These are phyloP conservation scores for Apiospora aurea DNA, from an alignment of 2,329 filamentous ascomycete species.

Conservation along the genomic window DNA sequence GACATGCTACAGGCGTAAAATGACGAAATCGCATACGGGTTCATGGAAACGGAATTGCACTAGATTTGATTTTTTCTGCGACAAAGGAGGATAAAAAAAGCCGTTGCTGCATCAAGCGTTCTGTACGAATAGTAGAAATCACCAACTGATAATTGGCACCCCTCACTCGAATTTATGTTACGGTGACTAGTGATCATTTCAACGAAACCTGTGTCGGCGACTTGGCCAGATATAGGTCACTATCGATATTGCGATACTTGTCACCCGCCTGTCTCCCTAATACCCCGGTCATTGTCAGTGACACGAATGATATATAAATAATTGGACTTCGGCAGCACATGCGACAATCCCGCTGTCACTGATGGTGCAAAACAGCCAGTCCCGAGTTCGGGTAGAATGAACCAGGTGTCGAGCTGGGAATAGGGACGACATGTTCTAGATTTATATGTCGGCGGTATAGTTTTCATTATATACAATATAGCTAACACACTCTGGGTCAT, in stretches of 20 bases:
- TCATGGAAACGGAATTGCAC: conserved; percentile 27
- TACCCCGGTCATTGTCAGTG: background rate
- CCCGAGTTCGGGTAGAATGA: background rate
- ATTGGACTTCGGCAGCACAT: background rate
- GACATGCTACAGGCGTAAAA: conserved; percentile 22
- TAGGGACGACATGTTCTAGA: background rate
- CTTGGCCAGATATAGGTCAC: background rate
- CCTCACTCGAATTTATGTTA: background rate
- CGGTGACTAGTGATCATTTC: background rate
- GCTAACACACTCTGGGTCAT: too few species aligned
- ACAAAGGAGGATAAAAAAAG: conserved; percentile 33
- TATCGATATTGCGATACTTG: background rate
- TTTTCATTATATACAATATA: too few species aligned
- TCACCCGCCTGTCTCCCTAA: background rate
- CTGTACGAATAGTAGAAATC: conserved; percentile 22
- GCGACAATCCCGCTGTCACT: background rate
- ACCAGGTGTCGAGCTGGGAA: background rate
- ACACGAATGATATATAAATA: background rate
- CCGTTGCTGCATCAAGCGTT: conserved; percentile 14
- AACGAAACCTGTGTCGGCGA: background rate
- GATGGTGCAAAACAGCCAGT: background rate
- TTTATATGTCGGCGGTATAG: background rate
- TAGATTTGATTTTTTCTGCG: conserved; percentile 28
- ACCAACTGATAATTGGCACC: conserved; percentile 4
- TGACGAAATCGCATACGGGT: conserved; percentile 25